Evolutionary conservation across 805 yeast genomes (phyloP), one percentile per base, ranked within the genome.

Genomic region (Geotrichum ghanense): DNA sequence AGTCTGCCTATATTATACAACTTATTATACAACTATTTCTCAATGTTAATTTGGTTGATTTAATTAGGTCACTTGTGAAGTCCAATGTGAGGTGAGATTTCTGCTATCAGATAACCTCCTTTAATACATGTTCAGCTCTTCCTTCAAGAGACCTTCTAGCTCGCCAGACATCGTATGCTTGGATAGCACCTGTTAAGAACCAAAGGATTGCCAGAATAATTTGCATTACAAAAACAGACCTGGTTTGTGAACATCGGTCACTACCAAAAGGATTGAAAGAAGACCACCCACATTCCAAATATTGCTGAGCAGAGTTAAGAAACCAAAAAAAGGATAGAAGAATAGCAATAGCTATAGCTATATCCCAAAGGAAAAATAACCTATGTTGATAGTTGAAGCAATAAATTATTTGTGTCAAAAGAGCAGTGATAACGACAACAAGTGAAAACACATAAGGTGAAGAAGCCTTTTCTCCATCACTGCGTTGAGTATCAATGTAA

Each of bases 231-330:
- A 58, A 48, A 9, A 57, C 57, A 5, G 58, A 50, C 34, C 61
- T 46, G 21, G 51, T 49, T 44, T 58, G 59, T 9, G 55, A 59
- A 41, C 62, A 58, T 17, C 47, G 42, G 40, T 50, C 47, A 37
- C 50, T 45, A 25, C 59, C 58, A 48, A 58, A 58, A 9, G 62
- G 62, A 26, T 58, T 56, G 50, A 58, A 57, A 3, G 60, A 44
- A 3, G 45, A 7, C 58, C 61, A 56, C 3, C 48, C 48, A 27
- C 62, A 58, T 12, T 53, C 21, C 17, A 57, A 43, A 12, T 59
- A 58, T 17, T 25, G 6, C 5, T 31, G 24, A n/a, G 49, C 58
- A 42, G 46, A 49, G 45, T 57, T 48, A 48, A 54, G 49, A 40
- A 54, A 43, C 57, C 61, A 53, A 44, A 51, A 53, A 47, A 54